Evolutionary conservation across 1,139 yeast species (phyloP), one percentile per base, ranked within the genome.

Genomic region (Meyerozyma smithsonii): DNA sequence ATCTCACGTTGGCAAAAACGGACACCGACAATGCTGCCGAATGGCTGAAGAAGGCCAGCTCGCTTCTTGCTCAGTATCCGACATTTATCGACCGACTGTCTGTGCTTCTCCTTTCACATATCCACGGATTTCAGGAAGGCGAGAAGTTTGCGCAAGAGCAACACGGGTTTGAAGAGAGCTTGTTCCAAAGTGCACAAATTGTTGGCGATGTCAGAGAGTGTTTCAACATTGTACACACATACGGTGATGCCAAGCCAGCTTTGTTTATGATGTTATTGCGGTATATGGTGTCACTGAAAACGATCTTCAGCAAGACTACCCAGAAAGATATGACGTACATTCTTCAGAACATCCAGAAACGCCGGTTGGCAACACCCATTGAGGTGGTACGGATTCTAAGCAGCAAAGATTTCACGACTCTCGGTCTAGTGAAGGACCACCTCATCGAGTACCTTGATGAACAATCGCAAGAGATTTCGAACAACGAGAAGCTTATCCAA

Each of bases 301-400:
- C 68, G 3, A 60, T 81, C 3, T 74, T 81, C 45, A 64, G 71
- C 5, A 63, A 68, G 36, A 77, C 85, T 7, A 78, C 84, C 1
- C 70, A 72, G 6, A 71, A 68, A 5, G 75, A 76, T 44, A 72
- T 86, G 42, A 54, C 60, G 30, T 53, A 47, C 18, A 64, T 89
- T 1, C 59, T 90, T 32, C 62, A 72, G 33, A 74, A 70, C 42
- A 75, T 88, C 38, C 73, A 76, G 37, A 61, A 67, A 6, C 63
- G 69, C 12, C 74, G 78, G 41, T 56, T 84, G 19, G 70, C 87
- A 64, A 73, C 94, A 1, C 88, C 95, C 0, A 59, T 88, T 25
- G 96, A 90, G 49, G 68, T 92, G 1, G 67, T 92, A 11, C 84
- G 84, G 46, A 75, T 82, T 1, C 61, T 92, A 36, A 74, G 90